Base-by-base conservation (phyloP, 2,329 filamentous ascomycete genomes). In the Phialophora expanda region DNA sequence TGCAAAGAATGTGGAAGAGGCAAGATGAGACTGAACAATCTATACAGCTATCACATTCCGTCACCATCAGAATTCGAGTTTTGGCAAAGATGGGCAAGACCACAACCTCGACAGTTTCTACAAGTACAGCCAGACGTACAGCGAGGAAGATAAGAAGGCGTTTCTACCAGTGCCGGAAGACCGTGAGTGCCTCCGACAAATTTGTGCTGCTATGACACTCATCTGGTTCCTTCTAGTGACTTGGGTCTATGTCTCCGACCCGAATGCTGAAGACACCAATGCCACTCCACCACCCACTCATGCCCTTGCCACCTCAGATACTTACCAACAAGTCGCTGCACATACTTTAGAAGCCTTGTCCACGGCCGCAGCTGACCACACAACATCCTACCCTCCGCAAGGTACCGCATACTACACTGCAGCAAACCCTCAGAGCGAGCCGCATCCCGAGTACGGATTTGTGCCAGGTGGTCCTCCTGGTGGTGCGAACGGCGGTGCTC, bases 51-150 rank as follows among this genome's bases (percentile, higher is more conserved):
- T 89, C 71, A 85, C 88, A 53, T 90, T 89, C 72, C 84, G 87
- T 62, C 87, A 90, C 75, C 87, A 89, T 73, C 87, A 89, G 76
- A 89, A 89, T 82, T 86, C 70, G 12, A 61, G 61, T 44, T 56
- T 70, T 32, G 57, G 56, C 34, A 63, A 55, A 22, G 61, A 64
- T n/a, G 59, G 64, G 4, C 62, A 63, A 41, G 67, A 63, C 14
- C 60, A 66, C 20, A 38, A 50, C 20, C 66, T 68, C 8, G 56
- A 63, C 30, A 57, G 56, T 46, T 68, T 68, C 60, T 68, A 51
- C 66, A 68, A 70, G 55, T 67, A 71, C 56, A 62, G 58, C 17
- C 62, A 66, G 56, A 56, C 61, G 12, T 71, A 65, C 63, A 62
- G 44, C 20, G 22, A 56, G 26, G 66, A 69, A 41, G 58, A 70